Conservation (phyloP, 192 early-diverging fungal species). For the Haplosporangium gracile region DNA sequence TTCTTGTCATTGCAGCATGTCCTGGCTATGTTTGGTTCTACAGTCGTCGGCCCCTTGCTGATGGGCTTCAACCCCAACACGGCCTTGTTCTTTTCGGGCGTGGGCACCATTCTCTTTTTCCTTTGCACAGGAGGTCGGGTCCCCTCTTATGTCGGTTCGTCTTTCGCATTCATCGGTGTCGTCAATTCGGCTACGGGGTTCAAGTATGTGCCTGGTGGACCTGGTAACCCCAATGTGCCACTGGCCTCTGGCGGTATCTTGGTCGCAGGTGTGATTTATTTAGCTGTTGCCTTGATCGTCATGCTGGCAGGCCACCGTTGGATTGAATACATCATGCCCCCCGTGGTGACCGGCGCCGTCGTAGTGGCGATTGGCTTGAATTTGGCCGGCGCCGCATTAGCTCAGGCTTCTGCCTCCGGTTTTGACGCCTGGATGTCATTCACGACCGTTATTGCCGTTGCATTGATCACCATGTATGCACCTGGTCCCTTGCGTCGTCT, state of each 20-base stretch:
- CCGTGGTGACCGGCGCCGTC: slow-evolving; percentile 68
- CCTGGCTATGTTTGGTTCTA: slow-evolving; percentile 72
- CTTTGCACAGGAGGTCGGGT: slow-evolving; percentile 67
- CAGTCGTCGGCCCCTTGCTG: slow-evolving; percentile 50
- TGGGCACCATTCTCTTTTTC: slow-evolving; percentile 68
- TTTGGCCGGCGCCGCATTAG: slow-evolving; percentile 61
- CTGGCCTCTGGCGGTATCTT: slow-evolving; percentile 69
- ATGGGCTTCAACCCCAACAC: slow-evolving; percentile 44
- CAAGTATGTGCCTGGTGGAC: slow-evolving; percentile 39
- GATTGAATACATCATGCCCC: slow-evolving; percentile 67
- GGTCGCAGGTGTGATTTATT: slow-evolving; percentile 63
- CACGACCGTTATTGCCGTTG: slow-evolving; percentile 59
- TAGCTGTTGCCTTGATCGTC: slow-evolving; percentile 56
- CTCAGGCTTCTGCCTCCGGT: slow-evolving; percentile 42
- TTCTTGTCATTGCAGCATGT: slow-evolving; percentile 67
- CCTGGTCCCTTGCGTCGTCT: slow-evolving; percentile 58
- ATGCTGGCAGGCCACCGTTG: slow-evolving; percentile 57
- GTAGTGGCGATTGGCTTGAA: slow-evolving; percentile 69
- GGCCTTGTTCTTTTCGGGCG: slow-evolving; percentile 66
- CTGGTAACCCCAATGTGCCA: slow-evolving; percentile 59
- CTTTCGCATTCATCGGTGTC: slow-evolving; percentile 67
- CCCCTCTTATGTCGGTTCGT: slow-evolving; percentile 70
- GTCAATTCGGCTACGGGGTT: slow-evolving; percentile 65
- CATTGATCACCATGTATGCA: slow-evolving; percentile 63
- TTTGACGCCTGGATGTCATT: slow-evolving; percentile 69